phyloP scores from a whole-genome alignment of 768 basidiomycete genomes.

The Fistulinella prunicolor region DNA sequence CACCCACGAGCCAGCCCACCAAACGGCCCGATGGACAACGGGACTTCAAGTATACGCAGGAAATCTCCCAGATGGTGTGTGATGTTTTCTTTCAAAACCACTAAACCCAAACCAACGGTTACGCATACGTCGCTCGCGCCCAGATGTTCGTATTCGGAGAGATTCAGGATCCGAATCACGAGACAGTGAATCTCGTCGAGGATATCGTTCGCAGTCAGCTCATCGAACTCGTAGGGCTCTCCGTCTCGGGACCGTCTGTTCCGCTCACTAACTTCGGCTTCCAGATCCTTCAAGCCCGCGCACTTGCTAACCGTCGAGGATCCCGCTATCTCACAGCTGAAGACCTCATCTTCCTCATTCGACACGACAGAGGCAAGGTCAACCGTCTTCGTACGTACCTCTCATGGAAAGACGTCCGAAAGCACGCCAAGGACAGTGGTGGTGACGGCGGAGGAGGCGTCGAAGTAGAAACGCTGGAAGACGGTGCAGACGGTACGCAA shows the following conservation, averaged over 20 bases:
- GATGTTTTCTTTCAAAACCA: no score
- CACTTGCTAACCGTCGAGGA: constrained; percentile 75
- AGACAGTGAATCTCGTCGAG: constrained; percentile 92
- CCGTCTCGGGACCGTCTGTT: not conserved
- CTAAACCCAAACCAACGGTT: no score
- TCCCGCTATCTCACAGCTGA: constrained; percentile 87
- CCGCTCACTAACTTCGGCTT: constrained; percentile 1
- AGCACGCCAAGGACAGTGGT: constrained; percentile 88
- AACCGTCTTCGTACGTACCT: constrained; percentile 91
- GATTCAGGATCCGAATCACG: constrained; percentile 83
- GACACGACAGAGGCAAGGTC: constrained; percentile 91
- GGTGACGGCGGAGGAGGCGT: constrained; percentile 78
- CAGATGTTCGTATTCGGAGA: constrained; percentile 98
- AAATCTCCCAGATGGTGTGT: constrained; percentile 91
- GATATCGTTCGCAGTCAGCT: constrained; percentile 90
- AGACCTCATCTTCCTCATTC: constrained; percentile 94
- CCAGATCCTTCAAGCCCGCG: constrained; percentile 87
- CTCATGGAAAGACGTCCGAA: constrained; percentile 96
- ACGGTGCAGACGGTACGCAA: constrained; percentile 72
- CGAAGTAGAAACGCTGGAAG: constrained; percentile 81
- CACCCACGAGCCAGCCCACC: constrained; percentile 3
- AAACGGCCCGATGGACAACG: constrained; percentile 31
- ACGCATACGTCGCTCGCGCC: not conserved
- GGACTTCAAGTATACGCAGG: constrained; percentile 87
- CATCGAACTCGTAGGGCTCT: constrained; percentile 71